Base-by-base conservation (phyloP, 2,329 filamentous ascomycete species). In the Beauveria asiatica region DNA sequence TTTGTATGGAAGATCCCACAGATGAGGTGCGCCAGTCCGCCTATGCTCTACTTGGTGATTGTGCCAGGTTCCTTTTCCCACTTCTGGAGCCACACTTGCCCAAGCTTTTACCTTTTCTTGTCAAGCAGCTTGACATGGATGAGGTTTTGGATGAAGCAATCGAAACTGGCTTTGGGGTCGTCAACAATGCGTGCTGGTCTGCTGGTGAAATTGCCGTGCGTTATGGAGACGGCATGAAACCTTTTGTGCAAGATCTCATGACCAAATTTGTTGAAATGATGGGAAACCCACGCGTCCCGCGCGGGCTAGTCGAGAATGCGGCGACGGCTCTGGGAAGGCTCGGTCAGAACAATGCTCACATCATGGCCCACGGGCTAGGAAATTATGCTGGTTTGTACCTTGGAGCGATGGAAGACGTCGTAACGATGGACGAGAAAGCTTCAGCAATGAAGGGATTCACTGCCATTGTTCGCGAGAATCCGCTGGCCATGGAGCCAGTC, bases 181-280 rank as follows among this genome's bases (percentile, higher is more conserved):
- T 97, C 62, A 99, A 97, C 81, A 99, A 99, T 70, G 93, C 94
- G 23, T 97, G 93, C 76, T 99, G 94, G 94, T 95, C 92, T 7
- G 87, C 86, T 25, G 94, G 94, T 46, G 94, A 99, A 76, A 94
- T 97, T 63, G 85, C 92, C 17, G 86, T 96, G 73, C 86, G 90
- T 63, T 82, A 89, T 70, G 84, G 86, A 65, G 84, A 86, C 63
- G 84, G 82, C 58, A 89, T 97, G 84, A 81, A 81, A 1, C 88
- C 87, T 1, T 96, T 88, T 70, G 83, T 92, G 10, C 85, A 89
- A 23, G 83, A 88, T 63, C 78, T 99, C 17, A 85, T 96, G 61
- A 82, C 87, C 63, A 85, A 88, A 44, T 84, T 95, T 30, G 83
- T 91, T 44, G 83, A 88, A 59, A 97, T 97, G 66, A 84, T 97